A percentile compares a stretch with the other conserved stretches of the same genome.
These are phyloP conservation scores for Begonia fuchsioides DNA, from an alignment of 306 rosid genomes.

Conservation along the genomic window DNA sequence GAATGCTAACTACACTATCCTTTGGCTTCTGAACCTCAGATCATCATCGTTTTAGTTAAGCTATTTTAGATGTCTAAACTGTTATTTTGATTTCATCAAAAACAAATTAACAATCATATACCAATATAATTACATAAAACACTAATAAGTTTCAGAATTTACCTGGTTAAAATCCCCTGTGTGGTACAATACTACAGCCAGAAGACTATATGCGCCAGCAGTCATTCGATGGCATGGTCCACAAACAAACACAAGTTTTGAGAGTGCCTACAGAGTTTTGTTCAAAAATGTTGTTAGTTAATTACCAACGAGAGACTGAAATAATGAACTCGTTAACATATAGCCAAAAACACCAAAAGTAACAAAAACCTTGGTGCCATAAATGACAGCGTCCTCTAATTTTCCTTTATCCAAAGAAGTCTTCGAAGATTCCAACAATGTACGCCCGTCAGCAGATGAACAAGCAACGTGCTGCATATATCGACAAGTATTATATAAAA, in stretches of 20 bases:
- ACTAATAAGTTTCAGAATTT: conserved; percentile 1
- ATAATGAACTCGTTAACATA: background rate
- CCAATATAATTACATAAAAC: too few relatives aligned
- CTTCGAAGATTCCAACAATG: conserved; percentile 87
- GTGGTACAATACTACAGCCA: conserved; percentile 92
- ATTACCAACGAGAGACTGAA: background rate
- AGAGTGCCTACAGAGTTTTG: conserved; percentile 56
- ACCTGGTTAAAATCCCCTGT: conserved; percentile 99
- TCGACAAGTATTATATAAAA: conserved; percentile 11
- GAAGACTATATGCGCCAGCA: conserved; percentile 96
- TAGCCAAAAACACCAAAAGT: conserved; percentile 3
- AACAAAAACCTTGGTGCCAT: conserved; percentile 72
- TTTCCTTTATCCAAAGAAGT: conserved; percentile 96
- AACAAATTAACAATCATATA: too few relatives aligned
- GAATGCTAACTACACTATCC: too few relatives aligned
- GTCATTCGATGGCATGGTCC: conserved; percentile 99
- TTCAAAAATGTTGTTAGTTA: conserved; percentile 15
- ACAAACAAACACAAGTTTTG: conserved; percentile 78
- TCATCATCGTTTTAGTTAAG: too few relatives aligned
- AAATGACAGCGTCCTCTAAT: conserved; percentile 95
- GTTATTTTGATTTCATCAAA: too few relatives aligned
- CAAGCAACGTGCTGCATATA: conserved; percentile 78
- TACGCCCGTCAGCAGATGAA: conserved; percentile 97
- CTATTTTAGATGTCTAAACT: too few relatives aligned
- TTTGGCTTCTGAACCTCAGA: too few relatives aligned